phyloP scores from a whole-genome alignment of 257 asterid genomes.

The Solanum paucissectum region DNA sequence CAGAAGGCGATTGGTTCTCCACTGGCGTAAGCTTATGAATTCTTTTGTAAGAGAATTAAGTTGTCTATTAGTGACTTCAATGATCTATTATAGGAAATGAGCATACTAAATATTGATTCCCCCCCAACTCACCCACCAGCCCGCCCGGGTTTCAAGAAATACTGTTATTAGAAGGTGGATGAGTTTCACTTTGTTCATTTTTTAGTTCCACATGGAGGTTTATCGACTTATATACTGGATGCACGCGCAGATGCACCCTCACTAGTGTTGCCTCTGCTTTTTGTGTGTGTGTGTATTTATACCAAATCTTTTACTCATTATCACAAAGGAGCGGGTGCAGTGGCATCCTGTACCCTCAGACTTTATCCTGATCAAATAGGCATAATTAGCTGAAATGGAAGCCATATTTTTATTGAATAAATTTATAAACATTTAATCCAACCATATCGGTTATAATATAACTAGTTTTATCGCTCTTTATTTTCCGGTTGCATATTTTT shows the following conservation, averaged over 20 bases:
- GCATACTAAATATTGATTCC: not conserved
- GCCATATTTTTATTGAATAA: not conserved
- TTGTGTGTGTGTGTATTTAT: not conserved
- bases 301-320: not conserved
- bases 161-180: not conserved
- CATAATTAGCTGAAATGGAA: not conserved
- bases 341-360: not conserved
- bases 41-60: not conserved
- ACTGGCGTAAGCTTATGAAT: conserved; percentile 51
- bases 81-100: not conserved
- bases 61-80: not conserved
- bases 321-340: not conserved
- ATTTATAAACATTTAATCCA: not conserved
- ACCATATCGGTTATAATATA: not conserved
- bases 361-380: not conserved
- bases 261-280: too few species aligned
- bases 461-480: not conserved
- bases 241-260: not conserved
- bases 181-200: not conserved
- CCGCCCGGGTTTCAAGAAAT: not conserved
- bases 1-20: conserved; percentile 93
- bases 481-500: not conserved
- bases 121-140: not conserved
- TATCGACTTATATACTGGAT: not conserved
- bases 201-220: not conserved